Evolutionary conservation across 768 basidiomycete genomes (phyloP).

Genomic region (Podaxis sp.): DNA sequence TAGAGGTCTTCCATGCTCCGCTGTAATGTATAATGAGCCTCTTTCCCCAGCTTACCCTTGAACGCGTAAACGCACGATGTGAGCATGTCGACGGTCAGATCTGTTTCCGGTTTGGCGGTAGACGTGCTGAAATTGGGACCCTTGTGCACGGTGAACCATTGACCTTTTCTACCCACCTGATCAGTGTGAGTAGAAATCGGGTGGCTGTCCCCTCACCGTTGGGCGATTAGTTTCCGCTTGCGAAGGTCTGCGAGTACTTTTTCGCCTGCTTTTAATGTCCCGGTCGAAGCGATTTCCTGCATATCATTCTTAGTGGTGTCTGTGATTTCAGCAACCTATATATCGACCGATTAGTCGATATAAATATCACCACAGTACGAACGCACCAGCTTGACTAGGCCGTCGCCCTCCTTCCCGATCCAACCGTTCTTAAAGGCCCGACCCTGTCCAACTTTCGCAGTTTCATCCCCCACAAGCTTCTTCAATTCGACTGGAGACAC

Average conservation of each 20-base stretch:
- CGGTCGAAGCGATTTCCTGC: conserved; percentile 68
- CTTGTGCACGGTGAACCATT: conserved; percentile 91
- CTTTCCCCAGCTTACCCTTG: conserved; percentile 1
- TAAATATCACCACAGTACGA: conserved; percentile 12
- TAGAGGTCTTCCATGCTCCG: conserved; percentile 90
- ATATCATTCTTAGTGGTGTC: conserved; percentile 80
- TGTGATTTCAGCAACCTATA: conserved; percentile 59
- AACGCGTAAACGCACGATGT: conserved; percentile 61
- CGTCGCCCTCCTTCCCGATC: conserved; percentile 89
- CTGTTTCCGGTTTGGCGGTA: conserved; percentile 91
- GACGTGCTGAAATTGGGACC: conserved; percentile 88
- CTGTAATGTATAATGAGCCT: conserved; percentile 37
- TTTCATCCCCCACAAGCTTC: conserved; percentile 78
- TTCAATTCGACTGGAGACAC: conserved; percentile 69
- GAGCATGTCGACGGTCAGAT: conserved; percentile 94
- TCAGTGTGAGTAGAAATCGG: background rate
- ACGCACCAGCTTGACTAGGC: conserved; percentile 80
- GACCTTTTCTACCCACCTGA: conserved; percentile 70
- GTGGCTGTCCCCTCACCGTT: conserved; percentile 56
- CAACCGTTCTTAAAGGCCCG: conserved; percentile 97
- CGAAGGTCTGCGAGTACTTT: conserved; percentile 82
- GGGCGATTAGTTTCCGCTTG: conserved; percentile 86
- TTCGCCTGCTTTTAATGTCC: conserved; percentile 73
- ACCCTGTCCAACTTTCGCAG: conserved; percentile 91
- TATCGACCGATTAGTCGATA: conserved; percentile 9